phyloP scores from a whole-genome alignment of 2,329 filamentous ascomycete species.

The Exophiala sp. region DNA sequence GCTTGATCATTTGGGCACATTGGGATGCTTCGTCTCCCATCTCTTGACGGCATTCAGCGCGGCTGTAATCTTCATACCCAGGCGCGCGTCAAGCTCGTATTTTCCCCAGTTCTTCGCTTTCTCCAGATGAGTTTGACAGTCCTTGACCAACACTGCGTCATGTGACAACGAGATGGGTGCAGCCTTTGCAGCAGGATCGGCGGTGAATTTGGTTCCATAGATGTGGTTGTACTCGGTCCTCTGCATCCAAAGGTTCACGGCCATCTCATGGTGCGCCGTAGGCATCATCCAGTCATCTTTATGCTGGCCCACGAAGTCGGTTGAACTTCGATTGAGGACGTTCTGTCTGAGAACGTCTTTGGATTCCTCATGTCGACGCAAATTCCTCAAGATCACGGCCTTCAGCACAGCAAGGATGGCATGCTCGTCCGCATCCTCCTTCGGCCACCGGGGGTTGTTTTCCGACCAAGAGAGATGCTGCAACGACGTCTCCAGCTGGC shows the following conservation, averaged over 20 bases:
- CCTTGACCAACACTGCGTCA: conserved; percentile 42
- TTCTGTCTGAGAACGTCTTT: conserved; percentile 56
- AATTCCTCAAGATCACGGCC: conserved; percentile 59
- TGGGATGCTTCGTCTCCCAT: conserved; percentile 34
- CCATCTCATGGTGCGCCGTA: conserved; percentile 79
- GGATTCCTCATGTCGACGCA: conserved; percentile 60
- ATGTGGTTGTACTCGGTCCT: conserved; percentile 35
- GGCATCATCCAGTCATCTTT: conserved; percentile 61
- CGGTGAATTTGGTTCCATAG: conserved; percentile 30
- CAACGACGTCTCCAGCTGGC: conserved; percentile 60
- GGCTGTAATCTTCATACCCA: conserved; percentile 46
- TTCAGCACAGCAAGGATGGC: conserved; percentile 62
- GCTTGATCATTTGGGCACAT: conserved; percentile 2
- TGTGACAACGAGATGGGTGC: conserved; percentile 20
- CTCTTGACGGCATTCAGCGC: conserved; percentile 41
- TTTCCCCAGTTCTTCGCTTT: conserved; percentile 55
- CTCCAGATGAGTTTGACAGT: conserved; percentile 52
- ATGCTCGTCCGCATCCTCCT: conserved; percentile 53
- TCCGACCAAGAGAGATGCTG: conserved; percentile 61
- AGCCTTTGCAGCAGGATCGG: conserved; percentile 12
- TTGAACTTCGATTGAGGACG: conserved; percentile 51
- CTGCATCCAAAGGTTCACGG: conserved; percentile 72
- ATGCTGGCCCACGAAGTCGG: conserved; percentile 45
- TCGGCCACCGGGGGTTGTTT: conserved; percentile 43
- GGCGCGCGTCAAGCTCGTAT: conserved; percentile 57